Evolutionary conservation across 1,284 basidiomycete genomes (phyloP).

Genomic region (Irpex rosettiformis): DNA sequence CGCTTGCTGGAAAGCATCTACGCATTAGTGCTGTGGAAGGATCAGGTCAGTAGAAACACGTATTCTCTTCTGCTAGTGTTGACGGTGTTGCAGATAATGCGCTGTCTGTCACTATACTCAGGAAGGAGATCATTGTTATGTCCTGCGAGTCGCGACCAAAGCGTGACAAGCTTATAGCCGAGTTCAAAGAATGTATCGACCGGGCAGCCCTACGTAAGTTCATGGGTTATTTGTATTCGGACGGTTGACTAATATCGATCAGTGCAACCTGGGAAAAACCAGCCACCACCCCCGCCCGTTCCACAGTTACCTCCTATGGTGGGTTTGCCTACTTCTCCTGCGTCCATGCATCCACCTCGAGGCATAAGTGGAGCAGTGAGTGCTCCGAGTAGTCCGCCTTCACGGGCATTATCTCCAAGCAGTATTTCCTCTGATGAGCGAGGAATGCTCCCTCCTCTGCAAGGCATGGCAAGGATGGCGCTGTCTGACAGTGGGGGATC

Average conservation of each 20-base stretch:
- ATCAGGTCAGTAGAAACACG: conserved; percentile 39
- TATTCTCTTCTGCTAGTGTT: conserved; percentile 7
- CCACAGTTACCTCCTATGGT: conserved; percentile 19
- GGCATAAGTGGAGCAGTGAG: conserved; percentile 6
- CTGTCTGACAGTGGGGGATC: conserved; percentile 2
- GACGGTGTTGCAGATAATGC: conserved; percentile 50
- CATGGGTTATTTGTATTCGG: not conserved
- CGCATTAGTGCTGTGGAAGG: conserved; percentile 62
- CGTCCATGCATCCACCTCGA: not conserved
- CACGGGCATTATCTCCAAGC: conserved; percentile 22
- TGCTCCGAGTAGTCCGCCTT: conserved; percentile 22
- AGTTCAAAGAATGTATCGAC: conserved; percentile 82
- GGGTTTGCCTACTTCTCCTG: not conserved
- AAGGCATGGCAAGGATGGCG: conserved; percentile 24
- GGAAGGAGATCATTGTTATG: conserved; percentile 81
- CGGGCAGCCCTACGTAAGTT: conserved; percentile 73
- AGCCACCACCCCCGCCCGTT: conserved; percentile 27
- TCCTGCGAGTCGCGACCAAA: conserved; percentile 59
- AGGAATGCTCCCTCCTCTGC: conserved; percentile 17
- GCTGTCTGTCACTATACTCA: conserved; percentile 81
- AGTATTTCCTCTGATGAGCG: conserved; percentile 12
- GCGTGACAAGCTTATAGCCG: conserved; percentile 68
- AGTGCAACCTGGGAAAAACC: conserved; percentile 60
- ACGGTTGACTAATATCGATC: conserved; percentile 10
- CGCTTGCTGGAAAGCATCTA: conserved; percentile 92